Conservation (phyloP, 225 moss, liverwort and hornwort species). For the Polytrichum formosum region DNA sequence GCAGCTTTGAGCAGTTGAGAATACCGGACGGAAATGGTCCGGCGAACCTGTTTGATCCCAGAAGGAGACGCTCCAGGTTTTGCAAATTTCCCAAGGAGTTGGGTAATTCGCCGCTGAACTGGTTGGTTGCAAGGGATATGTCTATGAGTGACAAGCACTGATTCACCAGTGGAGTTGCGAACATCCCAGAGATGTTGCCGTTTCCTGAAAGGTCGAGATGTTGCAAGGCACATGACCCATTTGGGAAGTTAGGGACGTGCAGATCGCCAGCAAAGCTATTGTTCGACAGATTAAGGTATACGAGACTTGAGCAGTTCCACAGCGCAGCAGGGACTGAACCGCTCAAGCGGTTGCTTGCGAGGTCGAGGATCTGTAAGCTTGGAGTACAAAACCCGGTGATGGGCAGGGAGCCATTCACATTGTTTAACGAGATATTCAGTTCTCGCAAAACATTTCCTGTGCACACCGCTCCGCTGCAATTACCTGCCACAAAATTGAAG, state of each 20-base stretch:
- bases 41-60: slow-evolving; percentile 1
- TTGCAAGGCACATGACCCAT: slow-evolving; percentile 2
- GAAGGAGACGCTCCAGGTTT: not conserved
- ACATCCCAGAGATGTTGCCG: slow-evolving; percentile 7
- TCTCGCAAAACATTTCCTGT: not conserved
- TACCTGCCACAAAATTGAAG: not conserved
- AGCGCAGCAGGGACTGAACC: not conserved
- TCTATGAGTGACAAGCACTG: slow-evolving; percentile 3
- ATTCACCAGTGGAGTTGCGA: not conserved
- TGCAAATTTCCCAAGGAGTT: not conserved
- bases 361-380: not conserved
- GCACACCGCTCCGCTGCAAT: not conserved
- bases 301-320: slow-evolving; percentile 1
- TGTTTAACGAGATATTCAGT: slow-evolving; percentile 8
- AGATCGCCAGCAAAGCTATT: slow-evolving; percentile 6
- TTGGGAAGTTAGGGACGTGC: not conserved
- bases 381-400: slow-evolving; percentile 4
- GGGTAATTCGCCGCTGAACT: slow-evolving; percentile 7
- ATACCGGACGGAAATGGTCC: slow-evolving; percentile 7
- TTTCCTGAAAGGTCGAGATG: slow-evolving; percentile 3
- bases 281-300: not conserved
- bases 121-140: not conserved
- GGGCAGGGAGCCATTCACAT: slow-evolving; percentile 6
- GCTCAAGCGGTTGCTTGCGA: slow-evolving; percentile 6
- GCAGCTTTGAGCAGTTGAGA: slow-evolving; percentile 2